Conservation (phyloP, 305 asterid species). For the Andrographis paniculata region DNA sequence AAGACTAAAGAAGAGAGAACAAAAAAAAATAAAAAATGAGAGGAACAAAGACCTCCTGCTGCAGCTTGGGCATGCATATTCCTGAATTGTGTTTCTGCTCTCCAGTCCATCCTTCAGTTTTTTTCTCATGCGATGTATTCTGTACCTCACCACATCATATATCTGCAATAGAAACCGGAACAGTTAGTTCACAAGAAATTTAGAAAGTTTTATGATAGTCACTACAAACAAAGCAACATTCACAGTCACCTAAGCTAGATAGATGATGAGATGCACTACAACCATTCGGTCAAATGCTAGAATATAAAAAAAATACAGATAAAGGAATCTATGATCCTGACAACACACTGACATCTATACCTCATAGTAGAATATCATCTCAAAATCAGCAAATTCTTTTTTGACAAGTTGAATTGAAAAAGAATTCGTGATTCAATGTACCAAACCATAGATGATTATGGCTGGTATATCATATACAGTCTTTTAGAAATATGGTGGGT, state of each 20-base stretch:
- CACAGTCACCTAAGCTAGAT: too few relatives aligned
- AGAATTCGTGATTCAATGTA: too few relatives aligned
- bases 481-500: too few relatives aligned
- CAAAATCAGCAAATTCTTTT: too few relatives aligned
- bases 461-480: too few relatives aligned
- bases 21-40: not conserved
- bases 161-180: slow-evolving; percentile 42
- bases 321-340: too few relatives aligned
- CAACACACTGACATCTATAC: too few relatives aligned
- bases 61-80: slow-evolving; percentile 83
- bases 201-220: not conserved
- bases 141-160: slow-evolving; percentile 85
- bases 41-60: slow-evolving; percentile 47
- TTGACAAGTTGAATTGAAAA: too few relatives aligned
- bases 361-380: too few relatives aligned
- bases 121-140: slow-evolving; percentile 89
- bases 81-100: slow-evolving; percentile 82
- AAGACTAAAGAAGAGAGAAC: not conserved
- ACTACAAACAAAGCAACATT: not conserved
- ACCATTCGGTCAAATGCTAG: not conserved
- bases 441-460: too few relatives aligned
- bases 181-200: slow-evolving; percentile 11
- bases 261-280: not conserved
- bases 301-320: too few relatives aligned
- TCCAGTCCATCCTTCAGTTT: slow-evolving; percentile 89